Evolutionary conservation across 208 protist species (phyloP), one percentile per base, ranked within the genome.

Genomic region (Trypanosoma boissoni): DNA sequence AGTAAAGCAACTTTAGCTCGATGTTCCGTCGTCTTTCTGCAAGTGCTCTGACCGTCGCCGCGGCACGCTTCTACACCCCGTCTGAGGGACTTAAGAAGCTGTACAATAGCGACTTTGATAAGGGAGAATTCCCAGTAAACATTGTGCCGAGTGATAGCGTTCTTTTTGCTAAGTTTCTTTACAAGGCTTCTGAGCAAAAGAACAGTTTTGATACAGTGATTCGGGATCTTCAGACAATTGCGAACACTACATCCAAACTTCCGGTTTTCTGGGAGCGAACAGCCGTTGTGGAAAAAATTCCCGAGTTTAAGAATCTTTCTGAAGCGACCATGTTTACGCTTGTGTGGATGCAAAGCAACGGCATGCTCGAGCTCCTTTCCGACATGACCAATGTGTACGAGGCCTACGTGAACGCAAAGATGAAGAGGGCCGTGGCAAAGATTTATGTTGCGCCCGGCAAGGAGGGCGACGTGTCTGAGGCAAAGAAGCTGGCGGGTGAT

Each of bases 261-360:
- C 88, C 88, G 41, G 76, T 95, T 41, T 95, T 95, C 69, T 95
- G 88, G 88, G 82, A 95, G 76, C 88, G 88, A 27, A 92, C 84
- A 18, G 58, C 62, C 16, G 59, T 76, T 24, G 67, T 95, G 39
- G 74, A 75, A 28, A 73, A 87, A 10, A 60, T 92, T 32, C 72
- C 74, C 21, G 86, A 90, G 76, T 96, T 94, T 73, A 82, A 88
- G 71, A 70, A 76, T 10, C 71, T 96, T 10, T 85, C 82, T 20
- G 80, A 87, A 39, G 74, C 86, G 26, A 89, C 73, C 20, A 70
- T 73, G 49, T 96, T 96, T 70, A 91, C 87, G 23, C 69, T 96
- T 21, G 78, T 90, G 53, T 96, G 90, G 90, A 96, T 96, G 90
- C 84, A 94, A 74, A 88, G 75, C 68, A 92, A 92, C 62, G 85